Evolutionary conservation across 1,284 basidiomycete species (phyloP).

Genomic region (Pascua guehoae): DNA sequence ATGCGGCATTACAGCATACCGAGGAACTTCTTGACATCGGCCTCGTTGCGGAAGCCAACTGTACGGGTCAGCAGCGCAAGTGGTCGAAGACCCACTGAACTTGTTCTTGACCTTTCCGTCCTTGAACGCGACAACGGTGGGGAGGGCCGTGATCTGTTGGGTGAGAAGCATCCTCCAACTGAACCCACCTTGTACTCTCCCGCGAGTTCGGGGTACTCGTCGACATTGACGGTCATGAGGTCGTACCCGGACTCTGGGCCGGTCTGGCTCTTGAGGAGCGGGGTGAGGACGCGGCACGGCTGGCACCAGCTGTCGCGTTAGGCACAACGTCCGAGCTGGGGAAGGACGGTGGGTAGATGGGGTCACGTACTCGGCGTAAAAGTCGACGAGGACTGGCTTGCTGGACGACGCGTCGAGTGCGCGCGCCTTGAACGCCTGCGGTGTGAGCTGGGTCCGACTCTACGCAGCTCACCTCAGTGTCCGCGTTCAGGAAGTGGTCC

Average conservation of each 20-base stretch:
- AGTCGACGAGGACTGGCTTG: conserved; percentile 47
- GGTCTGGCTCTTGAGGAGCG: conserved; percentile 40
- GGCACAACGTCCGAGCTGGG: too few species aligned
- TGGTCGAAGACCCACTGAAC: conserved; percentile 38
- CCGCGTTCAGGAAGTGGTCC: conserved; percentile 37
- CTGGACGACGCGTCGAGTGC: conserved; percentile 20
- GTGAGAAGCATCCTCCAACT: neutral
- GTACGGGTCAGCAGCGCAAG: neutral
- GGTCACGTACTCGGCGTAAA: conserved; percentile 44
- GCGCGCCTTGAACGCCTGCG: conserved; percentile 28
- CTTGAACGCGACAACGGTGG: conserved; percentile 49
- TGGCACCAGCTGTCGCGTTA: conserved; percentile 43
- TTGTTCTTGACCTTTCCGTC: conserved; percentile 46
- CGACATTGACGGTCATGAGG: conserved; percentile 47
- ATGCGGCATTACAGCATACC: conserved; percentile 22
- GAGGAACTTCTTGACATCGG: conserved; percentile 46
- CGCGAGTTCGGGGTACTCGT: conserved; percentile 42
- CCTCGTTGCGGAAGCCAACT: conserved; percentile 44
- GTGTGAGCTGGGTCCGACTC: conserved; percentile 1
- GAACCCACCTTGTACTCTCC: conserved; percentile 43
- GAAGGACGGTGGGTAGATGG: neutral
- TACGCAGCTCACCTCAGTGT: conserved; percentile 21
- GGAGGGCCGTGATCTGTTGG: conserved; percentile 42
- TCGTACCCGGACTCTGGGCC: conserved; percentile 36
- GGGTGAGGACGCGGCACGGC: conserved; percentile 47